Evolutionary conservation across 352 stramenopile species (phyloP).

Genomic region (Phytophthora colocasiae): DNA sequence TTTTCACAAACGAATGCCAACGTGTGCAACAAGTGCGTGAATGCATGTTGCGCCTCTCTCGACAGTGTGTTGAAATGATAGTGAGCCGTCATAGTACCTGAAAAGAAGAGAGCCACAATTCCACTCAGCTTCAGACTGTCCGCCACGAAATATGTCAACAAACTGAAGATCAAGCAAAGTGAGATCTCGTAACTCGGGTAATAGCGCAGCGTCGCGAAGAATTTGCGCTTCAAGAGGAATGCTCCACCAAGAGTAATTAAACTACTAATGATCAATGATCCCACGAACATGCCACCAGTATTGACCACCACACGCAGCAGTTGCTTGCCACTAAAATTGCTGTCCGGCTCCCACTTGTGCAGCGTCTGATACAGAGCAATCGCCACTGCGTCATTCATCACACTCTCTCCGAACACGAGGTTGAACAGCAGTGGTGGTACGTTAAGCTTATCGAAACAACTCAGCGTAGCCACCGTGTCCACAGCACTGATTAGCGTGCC

Average conservation of each 20-base stretch:
- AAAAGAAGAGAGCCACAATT: slow-evolving; percentile 96
- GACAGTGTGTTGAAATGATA: slow-evolving; percentile 91
- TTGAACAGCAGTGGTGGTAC: slow-evolving; percentile 93
- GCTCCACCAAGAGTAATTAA: slow-evolving; percentile 77
- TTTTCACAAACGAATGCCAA: slow-evolving; percentile 84
- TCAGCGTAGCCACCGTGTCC: slow-evolving; percentile 93
- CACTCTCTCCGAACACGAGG: slow-evolving; percentile 95
- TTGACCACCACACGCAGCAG: slow-evolving; percentile 70
- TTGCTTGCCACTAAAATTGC: slow-evolving; percentile 68
- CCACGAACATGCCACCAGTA: slow-evolving; percentile 79
- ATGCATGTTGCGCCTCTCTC: slow-evolving; percentile 80
- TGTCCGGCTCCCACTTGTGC: slow-evolving; percentile 86
- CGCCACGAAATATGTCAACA: slow-evolving; percentile 87
- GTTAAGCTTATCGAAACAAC: slow-evolving; percentile 93
- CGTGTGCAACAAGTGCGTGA: slow-evolving; percentile 87
- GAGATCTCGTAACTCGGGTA: slow-evolving; percentile 90
- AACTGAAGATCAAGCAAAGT: slow-evolving; percentile 85
- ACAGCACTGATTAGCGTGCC: slow-evolving; percentile 93
- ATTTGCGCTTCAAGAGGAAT: slow-evolving; percentile 79
- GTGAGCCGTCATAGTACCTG: slow-evolving; percentile 88
- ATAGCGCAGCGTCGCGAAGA: slow-evolving; percentile 76
- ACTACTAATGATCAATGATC: slow-evolving; percentile 74
- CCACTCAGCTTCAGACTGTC: slow-evolving; percentile 86
- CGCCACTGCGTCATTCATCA: slow-evolving; percentile 95
- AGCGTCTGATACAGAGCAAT: slow-evolving; percentile 95